Evolutionary conservation across 129 eudicot genomes (phyloP), one percentile per base, ranked within the genome.

Genomic region (Oenanthe sinensis): DNA sequence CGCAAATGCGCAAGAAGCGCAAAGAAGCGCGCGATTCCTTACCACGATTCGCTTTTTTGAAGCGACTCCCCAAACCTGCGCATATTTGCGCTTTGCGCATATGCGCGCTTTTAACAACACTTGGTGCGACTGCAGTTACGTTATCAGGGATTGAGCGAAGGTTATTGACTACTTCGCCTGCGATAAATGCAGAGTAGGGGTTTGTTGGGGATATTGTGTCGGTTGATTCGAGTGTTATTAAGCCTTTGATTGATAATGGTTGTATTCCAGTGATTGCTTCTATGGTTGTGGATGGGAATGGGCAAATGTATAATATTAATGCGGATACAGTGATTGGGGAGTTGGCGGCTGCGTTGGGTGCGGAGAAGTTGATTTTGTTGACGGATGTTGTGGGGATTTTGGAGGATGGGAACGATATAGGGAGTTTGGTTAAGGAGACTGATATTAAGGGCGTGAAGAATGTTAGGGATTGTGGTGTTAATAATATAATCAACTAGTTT

Each of bases 241-340:
- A 87, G 2, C 92, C 97, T 0, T 88, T 90, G 62, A 82, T 95
- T 17, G 90, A 87, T 8, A 85, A 87, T 52, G 79, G 84, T 36
- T 85, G 86, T 65, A 90, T 95, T 50, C 99, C 97, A 0, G 99
- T 95, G 48, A 92, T 95, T 79, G 98, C 98, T 0, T 91, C 97
- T 0, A 97, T 95, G 78, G 99, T 97, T 0, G 96, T 96, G 0
- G 99, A 95, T 70, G 79, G 77, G 60, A 76, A 75, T 0, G 98
- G 98, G n/a, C n/a, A n/a, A n/a, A n/a, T n/a, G n/a, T n/a, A 91
- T 78, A 95, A 95, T 22, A 88, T 95, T 12, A 91, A 95, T 49
- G 97, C 97, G 0, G 98, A 95, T 78, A 95, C 98, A 9, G 96
- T 91, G 7, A 96, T 97, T 0, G 98, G 98, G 45, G 98, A 92